Evolutionary conservation across 768 basidiomycete genomes (phyloP).

Genomic region (Tulasnella sp.): DNA sequence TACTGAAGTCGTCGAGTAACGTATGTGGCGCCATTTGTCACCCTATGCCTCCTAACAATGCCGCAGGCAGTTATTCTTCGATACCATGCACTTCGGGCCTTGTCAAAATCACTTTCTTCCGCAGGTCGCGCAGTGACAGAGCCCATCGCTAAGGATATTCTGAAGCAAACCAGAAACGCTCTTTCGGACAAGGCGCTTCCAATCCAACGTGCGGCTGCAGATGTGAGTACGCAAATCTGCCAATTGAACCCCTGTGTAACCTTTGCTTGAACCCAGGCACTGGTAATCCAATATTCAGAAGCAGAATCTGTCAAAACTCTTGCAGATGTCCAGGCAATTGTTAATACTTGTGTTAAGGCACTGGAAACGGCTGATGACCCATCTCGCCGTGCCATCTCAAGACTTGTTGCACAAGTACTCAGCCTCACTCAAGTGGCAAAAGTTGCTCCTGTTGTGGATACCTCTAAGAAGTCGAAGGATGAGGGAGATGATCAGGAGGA

Average conservation of each 20-base stretch:
- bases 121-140: constrained; percentile 82
- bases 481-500: constrained; percentile 42
- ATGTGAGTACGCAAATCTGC: constrained; percentile 38
- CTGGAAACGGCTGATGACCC: constrained; percentile 74
- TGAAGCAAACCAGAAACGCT: constrained; percentile 66
- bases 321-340: constrained; percentile 64
- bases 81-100: constrained; percentile 60
- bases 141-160: constrained; percentile 57
- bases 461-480: constrained; percentile 47
- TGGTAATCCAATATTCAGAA: constrained; percentile 42
- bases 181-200: constrained; percentile 73
- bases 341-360: constrained; percentile 52
- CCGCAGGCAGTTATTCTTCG: constrained; percentile 65
- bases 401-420: constrained; percentile 71
- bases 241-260: background rate
- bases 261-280: constrained; percentile 27
- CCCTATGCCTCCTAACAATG: constrained; percentile 3
- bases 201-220: constrained; percentile 71
- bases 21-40: constrained; percentile 33
- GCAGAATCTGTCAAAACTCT: constrained; percentile 44
- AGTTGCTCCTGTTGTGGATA: constrained; percentile 31
- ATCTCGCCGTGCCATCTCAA: constrained; percentile 66
- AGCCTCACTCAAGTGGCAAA: constrained; percentile 68
- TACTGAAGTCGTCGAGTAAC: constrained; percentile 50
- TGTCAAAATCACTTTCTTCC: constrained; percentile 65